These are phyloP conservation scores for Serendipita sp. DNA, from an alignment of 768 basidiomycete species.

Conservation along the genomic window DNA sequence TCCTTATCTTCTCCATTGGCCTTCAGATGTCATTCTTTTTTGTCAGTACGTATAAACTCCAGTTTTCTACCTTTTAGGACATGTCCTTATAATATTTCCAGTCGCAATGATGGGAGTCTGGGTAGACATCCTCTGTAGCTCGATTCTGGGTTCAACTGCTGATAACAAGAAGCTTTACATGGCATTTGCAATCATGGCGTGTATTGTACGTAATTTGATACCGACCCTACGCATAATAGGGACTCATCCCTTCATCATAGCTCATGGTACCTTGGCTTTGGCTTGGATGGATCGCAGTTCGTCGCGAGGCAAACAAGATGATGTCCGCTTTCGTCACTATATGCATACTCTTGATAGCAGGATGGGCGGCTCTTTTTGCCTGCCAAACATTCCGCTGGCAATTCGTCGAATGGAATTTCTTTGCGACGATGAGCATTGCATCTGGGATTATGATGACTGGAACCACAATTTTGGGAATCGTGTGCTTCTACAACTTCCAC, in stretches of 20 bases:
- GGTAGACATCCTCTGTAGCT: constrained; percentile 61
- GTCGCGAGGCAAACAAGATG: constrained; percentile 40
- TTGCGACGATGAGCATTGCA: constrained; percentile 40
- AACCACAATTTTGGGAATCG: constrained; percentile 42
- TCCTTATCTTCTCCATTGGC: constrained; percentile 50
- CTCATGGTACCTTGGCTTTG: constrained; percentile 51
- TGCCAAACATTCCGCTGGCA: constrained; percentile 62
- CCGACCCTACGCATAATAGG: background rate
- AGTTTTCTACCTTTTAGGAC: background rate
- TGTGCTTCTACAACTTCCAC: constrained; percentile 61
- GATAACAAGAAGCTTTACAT: constrained; percentile 34
- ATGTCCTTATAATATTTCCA: background rate
- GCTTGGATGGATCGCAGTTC: constrained; percentile 61
- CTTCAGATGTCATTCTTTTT: constrained; percentile 70
- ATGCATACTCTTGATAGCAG: constrained; percentile 43
- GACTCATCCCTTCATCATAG: constrained; percentile 19
- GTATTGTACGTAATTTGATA: constrained; percentile 32
- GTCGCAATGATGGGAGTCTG: constrained; percentile 50
- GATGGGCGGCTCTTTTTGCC: constrained; percentile 59
- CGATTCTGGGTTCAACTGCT: constrained; percentile 40
- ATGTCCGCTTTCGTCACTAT: constrained; percentile 50
- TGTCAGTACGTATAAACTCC: constrained; percentile 20
- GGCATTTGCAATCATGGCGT: constrained; percentile 35
- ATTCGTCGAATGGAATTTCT: constrained; percentile 59
- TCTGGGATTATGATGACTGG: constrained; percentile 41